A percentile compares a stretch with the other conserved stretches of the same genome.
Conservation (phyloP, 768 basidiomycete genomes). For the Boletellus ananiceps region DNA sequence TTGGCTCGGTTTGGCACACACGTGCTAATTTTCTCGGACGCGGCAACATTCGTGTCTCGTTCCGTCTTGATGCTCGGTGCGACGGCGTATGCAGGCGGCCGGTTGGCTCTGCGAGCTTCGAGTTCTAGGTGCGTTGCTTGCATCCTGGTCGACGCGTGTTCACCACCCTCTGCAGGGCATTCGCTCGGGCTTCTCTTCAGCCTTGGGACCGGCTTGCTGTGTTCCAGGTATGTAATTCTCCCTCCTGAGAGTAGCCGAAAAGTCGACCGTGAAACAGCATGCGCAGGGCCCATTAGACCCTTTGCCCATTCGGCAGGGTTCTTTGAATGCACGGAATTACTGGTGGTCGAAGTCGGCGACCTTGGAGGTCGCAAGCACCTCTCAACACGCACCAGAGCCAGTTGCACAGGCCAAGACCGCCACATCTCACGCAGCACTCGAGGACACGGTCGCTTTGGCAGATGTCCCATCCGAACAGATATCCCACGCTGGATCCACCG, state of each 20-base stretch:
- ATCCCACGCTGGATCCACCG: background rate
- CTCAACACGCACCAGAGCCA: conserved; percentile 4
- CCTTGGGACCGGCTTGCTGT: conserved; percentile 9
- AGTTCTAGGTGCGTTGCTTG: conserved; percentile 17
- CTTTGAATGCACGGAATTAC: conserved; percentile 23
- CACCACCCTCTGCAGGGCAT: conserved; percentile 14
- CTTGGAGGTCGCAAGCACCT: background rate
- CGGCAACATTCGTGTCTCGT: background rate
- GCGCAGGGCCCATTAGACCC: background rate
- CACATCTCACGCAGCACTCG: background rate
- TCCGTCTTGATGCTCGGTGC: conserved; percentile 17
- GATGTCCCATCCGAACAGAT: background rate
- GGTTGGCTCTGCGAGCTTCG: conserved; percentile 21
- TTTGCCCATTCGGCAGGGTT: conserved; percentile 10
- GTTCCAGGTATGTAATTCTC: conserved; percentile 18
- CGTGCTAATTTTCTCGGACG: background rate
- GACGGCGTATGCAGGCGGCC: conserved; percentile 18
- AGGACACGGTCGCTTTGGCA: background rate
- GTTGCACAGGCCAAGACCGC: background rate
- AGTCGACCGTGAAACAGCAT: conserved; percentile 5
- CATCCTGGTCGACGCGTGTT: conserved; percentile 3
- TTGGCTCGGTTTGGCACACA: conserved; percentile 14
- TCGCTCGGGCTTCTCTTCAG: conserved; percentile 8
- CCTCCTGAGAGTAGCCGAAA: background rate
- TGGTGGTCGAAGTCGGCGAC: conserved; percentile 30